Conservation (phyloP, 2,329 filamentous ascomycete genomes). For the Beauveria sp. region DNA sequence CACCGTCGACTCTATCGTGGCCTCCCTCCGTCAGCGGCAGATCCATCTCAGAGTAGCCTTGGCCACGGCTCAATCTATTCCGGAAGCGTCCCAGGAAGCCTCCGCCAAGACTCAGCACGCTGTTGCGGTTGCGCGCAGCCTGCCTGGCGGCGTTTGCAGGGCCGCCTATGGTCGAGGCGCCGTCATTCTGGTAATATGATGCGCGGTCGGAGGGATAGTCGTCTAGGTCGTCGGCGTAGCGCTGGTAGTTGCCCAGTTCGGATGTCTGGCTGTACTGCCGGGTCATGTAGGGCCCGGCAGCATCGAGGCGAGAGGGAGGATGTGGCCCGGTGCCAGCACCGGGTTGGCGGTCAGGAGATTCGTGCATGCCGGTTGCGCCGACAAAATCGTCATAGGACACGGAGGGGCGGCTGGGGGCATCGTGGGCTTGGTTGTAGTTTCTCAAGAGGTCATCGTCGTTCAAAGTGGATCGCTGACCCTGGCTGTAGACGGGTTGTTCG, state of each 20-base stretch:
- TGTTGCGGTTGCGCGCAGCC: conserved; percentile 72
- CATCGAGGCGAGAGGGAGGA: conserved; percentile 6
- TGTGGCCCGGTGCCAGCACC: not conserved
- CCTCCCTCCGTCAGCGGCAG: conserved; percentile 78
- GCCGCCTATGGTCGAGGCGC: conserved; percentile 29
- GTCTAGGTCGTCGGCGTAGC: conserved; percentile 83
- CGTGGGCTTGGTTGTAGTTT: conserved; percentile 64
- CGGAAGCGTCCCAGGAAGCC: conserved; percentile 82
- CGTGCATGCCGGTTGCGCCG: conserved; percentile 45
- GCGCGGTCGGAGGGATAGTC: conserved; percentile 71
- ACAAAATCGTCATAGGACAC: conserved; percentile 95
- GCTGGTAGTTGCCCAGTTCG: conserved; percentile 77
- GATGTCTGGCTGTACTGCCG: conserved; percentile 66
- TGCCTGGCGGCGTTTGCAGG: conserved; percentile 42
- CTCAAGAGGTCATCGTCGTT: conserved; percentile 75
- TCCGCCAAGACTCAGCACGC: conserved; percentile 78
- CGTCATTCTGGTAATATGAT: conserved; percentile 68
- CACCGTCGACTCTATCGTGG: conserved; percentile 27
- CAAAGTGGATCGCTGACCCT: conserved; percentile 68
- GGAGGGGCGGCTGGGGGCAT: conserved; percentile 65
- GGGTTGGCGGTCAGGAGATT: conserved; percentile 11
- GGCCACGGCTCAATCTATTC: conserved; percentile 80
- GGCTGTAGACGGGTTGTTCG: conserved; percentile 62
- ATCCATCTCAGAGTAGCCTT: conserved; percentile 96
- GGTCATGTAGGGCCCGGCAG: conserved; percentile 35